phyloP scores from a whole-genome alignment of 305 asterid species.

The Rubia tinctorum region DNA sequence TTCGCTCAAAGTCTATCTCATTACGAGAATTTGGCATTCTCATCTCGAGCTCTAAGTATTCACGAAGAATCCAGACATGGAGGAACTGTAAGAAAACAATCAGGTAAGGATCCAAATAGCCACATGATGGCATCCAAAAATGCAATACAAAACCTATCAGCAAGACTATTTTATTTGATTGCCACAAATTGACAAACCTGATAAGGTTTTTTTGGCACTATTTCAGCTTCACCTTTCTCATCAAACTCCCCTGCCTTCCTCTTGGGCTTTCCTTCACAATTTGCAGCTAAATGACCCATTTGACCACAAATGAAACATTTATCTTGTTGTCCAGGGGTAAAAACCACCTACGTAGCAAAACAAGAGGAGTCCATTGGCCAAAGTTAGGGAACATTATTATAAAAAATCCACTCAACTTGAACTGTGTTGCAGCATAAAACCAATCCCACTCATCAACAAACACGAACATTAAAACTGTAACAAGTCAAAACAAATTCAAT shows the following conservation, averaged over 20 bases:
- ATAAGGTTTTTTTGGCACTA: constrained; percentile 80
- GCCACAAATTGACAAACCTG: constrained; percentile 49
- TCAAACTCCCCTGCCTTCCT: constrained; percentile 96
- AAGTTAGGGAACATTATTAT: neutral
- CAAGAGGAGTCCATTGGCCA: neutral
- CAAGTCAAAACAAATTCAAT: neutral
- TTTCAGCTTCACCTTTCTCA: constrained; percentile 81
- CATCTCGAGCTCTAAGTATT: constrained; percentile 92
- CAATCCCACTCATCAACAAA: neutral
- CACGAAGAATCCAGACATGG: constrained; percentile 95
- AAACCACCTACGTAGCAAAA: constrained; percentile 61
- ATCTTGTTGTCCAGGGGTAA: constrained; percentile 88
- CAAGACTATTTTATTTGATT: neutral
- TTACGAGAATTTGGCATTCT: constrained; percentile 83
- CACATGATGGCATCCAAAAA: neutral
- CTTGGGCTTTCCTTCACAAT: constrained; percentile 91
- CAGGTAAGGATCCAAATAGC: neutral
- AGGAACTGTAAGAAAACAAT: constrained; percentile 61
- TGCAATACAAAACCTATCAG: neutral
- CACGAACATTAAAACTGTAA: neutral
- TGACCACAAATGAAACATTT: constrained; percentile 98
- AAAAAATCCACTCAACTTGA: neutral
- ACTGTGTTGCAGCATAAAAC: neutral
- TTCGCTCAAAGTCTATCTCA: constrained; percentile 75
- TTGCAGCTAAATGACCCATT: constrained; percentile 94